A percentile compares a stretch with the other conserved stretches of the same genome.
Evolutionary conservation across 2,329 filamentous ascomycete genomes (phyloP).

Genomic region (Diplodia mutila): DNA sequence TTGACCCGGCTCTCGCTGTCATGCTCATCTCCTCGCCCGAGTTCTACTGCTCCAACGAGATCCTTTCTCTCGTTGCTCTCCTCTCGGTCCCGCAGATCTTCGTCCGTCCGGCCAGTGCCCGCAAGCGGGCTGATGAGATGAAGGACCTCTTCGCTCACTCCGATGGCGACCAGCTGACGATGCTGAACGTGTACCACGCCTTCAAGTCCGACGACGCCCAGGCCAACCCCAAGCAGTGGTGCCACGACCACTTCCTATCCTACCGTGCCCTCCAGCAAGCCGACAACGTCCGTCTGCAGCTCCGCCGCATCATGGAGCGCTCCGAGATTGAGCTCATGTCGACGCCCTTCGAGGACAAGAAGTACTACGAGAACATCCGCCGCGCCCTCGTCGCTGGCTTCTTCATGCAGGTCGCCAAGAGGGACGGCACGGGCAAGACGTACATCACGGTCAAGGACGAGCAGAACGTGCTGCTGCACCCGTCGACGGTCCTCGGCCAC

Average conservation of each 20-base stretch:
- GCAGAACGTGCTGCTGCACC: conserved; percentile 89
- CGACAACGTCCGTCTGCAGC: conserved; percentile 89
- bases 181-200: conserved; percentile 97
- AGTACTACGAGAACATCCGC: conserved; percentile 97
- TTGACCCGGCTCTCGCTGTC: conserved; percentile 91
- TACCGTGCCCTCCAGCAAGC: conserved; percentile 86
- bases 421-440: conserved; percentile 82
- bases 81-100: conserved; percentile 95
- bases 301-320: conserved; percentile 96
- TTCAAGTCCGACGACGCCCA: conserved; percentile 78
- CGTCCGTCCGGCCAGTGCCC: conserved; percentile 79
- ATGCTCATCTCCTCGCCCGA: conserved; percentile 98
- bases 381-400: conserved; percentile 90
- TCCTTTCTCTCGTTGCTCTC: conserved; percentile 90
- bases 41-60: conserved; percentile 98
- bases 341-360: conserved; percentile 90
- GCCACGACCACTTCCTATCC: conserved; percentile 93
- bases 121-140: conserved; percentile 96
- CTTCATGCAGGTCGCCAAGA: conserved; percentile 95
- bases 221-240: conserved; percentile 85
- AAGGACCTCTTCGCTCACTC: conserved; percentile 90
- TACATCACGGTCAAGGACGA: conserved; percentile 98
- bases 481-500: conserved; percentile 83
- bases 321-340: conserved; percentile 83
- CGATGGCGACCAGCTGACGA: conserved; percentile 92